Base-by-base conservation (phyloP, 1,284 basidiomycete genomes). In the Peniophora sp. region DNA sequence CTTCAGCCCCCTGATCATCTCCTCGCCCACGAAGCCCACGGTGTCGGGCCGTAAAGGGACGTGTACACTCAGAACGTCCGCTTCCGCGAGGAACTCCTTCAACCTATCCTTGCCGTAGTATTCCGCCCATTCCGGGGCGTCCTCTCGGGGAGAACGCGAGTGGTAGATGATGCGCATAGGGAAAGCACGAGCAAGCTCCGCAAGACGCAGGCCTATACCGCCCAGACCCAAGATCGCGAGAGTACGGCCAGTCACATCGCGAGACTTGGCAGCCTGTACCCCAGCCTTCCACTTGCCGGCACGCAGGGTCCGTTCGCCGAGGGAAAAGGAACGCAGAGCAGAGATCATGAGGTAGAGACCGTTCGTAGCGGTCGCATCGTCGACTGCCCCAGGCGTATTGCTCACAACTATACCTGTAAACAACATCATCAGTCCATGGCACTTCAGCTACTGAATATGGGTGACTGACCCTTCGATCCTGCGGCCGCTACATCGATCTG, bases 81-180 rank as follows among this genome's bases (percentile, higher is more conserved):
- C 71, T 59, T 80, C 74, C 3, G 62, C 70, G 32, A 94, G 72
- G 66, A 97, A 78, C 63, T 84, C 84, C 50, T 92, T 82, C 41
- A 92, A 67, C 49, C 77, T 72, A 24, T 70, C 70, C 48, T 62
- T 63, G 24, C 73, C 68, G 57, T 84, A 82, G 65, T 95, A 97
- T 59, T 85, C 82, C 54, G 81, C 83, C 75, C 85, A 92, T 52
- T 72, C 74, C 1, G 91, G 90, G 6, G 81, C 82, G 51, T 73
- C 63, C 12, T 67, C 59, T 39, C 74, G 76, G 49, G 74, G 81
- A 36, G 70, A 68, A 27, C 93, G 78, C 34, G 74, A 83, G 71
- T 95, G 84, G 67, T 96, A 92, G 55, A 96, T 78, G 50, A 94
- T 73, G 50, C 90, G 81, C 92, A 96, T 94, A 12, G 85, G 87